Conservation (phyloP, 2,329 filamentous ascomycete genomes). For the Colletotrichum godetiae region DNA sequence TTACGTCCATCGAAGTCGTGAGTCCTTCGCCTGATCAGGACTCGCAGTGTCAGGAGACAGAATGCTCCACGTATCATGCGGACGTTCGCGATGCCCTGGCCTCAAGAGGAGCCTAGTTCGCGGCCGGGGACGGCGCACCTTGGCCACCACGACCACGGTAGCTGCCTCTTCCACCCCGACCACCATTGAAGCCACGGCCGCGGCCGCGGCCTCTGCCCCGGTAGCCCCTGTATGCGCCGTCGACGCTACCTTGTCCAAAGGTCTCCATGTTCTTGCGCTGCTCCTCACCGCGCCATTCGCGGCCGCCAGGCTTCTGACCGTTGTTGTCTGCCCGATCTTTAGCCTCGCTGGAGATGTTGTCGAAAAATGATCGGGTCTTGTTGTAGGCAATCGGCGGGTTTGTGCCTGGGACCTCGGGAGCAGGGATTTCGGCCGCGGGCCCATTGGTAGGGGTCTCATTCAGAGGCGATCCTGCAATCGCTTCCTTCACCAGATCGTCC, state of each 20-base stretch:
- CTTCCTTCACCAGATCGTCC: constrained; percentile 80
- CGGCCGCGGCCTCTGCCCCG: constrained; percentile 83
- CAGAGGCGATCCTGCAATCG: constrained; percentile 80
- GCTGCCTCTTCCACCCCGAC: constrained; percentile 47
- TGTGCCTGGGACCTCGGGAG: constrained; percentile 38
- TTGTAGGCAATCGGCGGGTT: constrained; percentile 74
- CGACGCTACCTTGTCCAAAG: constrained; percentile 95
- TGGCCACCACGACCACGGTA: constrained; percentile 47
- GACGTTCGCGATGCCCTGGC: neutral
- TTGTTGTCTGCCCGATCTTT: constrained; percentile 85
- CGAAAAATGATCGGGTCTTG: constrained; percentile 92
- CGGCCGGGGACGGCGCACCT: constrained; percentile 3
- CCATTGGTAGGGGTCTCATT: constrained; percentile 60
- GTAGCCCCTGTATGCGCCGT: constrained; percentile 80
- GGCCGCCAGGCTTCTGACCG: constrained; percentile 76
- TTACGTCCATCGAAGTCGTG: constrained; percentile 9
- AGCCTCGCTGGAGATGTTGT: constrained; percentile 95
- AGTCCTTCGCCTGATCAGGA: neutral
- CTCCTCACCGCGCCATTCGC: constrained; percentile 92
- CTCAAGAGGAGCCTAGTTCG: constrained; percentile 19
- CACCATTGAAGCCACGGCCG: constrained; percentile 63
- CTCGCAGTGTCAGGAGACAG: neutral
- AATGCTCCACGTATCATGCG: neutral
- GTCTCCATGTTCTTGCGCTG: constrained; percentile 97
- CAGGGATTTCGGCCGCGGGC: constrained; percentile 47